Conservation (phyloP, 2,329 filamentous ascomycete species). For the Cadophora sp. region DNA sequence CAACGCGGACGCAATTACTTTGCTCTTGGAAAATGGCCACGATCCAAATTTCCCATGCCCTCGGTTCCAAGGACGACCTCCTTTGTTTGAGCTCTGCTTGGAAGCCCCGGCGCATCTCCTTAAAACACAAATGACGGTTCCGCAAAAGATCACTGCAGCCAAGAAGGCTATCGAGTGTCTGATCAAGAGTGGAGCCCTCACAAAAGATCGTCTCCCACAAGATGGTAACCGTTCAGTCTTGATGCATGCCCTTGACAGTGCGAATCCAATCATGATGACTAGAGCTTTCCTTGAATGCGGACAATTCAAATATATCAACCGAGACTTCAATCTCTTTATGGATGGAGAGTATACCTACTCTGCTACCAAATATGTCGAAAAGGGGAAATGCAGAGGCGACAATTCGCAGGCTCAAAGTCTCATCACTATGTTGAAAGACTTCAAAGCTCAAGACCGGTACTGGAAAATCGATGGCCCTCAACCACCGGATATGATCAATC, state of each 20-base stretch:
- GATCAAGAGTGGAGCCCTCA: constrained; percentile 56
- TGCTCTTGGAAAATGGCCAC: constrained; percentile 65
- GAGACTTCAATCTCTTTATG: constrained; percentile 61
- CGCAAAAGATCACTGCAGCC: constrained; percentile 58
- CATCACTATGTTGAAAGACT: constrained; percentile 28
- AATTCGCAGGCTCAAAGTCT: constrained; percentile 25
- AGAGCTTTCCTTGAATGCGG: constrained; percentile 66
- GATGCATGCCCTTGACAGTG: constrained; percentile 64
- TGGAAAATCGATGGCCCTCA: constrained; percentile 32
- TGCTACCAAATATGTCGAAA: constrained; percentile 64
- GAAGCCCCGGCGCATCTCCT: constrained; percentile 51
- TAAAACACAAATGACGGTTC: constrained; percentile 51
- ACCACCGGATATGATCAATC: constrained; percentile 27
- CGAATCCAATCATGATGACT: constrained; percentile 60
- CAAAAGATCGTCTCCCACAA: constrained; percentile 57
- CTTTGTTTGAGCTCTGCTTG: constrained; percentile 68
- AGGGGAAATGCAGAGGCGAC: constrained; percentile 32
- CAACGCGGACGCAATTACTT: constrained; percentile 60
- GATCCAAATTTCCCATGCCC: constrained; percentile 70
- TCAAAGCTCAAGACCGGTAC: constrained; percentile 25
- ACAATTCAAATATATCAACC: constrained; percentile 70
- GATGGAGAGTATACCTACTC: constrained; percentile 65
- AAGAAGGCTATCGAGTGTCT: constrained; percentile 63
- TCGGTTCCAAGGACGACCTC: constrained; percentile 66
- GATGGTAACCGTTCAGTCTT: constrained; percentile 65